Conservation (phyloP, 2,329 filamentous ascomycete genomes). For the Fusarium drepaniforme region DNA sequence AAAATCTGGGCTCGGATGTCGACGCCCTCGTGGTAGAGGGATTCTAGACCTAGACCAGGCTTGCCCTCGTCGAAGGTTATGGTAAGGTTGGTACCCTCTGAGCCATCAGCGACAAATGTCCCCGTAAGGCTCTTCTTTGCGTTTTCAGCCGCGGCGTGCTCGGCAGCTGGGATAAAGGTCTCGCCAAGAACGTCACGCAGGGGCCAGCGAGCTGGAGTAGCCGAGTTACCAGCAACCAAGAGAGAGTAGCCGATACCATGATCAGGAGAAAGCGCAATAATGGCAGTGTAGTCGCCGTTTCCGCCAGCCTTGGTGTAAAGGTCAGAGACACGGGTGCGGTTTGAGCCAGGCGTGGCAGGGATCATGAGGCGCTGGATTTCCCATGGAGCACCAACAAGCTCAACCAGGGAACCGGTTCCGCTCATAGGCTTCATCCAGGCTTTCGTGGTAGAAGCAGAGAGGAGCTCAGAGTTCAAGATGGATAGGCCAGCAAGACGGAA, state of each 20-base stretch:
- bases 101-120: conserved; percentile 19
- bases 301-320: conserved; percentile 33
- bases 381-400: conserved; percentile 37
- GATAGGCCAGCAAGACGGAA: conserved; percentile 31
- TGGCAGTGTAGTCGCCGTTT: conserved; percentile 18
- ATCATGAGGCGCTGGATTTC: conserved; percentile 35
- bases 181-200: conserved; percentile 32
- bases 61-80: conserved; percentile 25
- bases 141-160: conserved; percentile 34
- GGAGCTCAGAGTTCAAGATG: conserved; percentile 35
- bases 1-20: background rate
- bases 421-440: conserved; percentile 40
- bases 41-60: conserved; percentile 20
- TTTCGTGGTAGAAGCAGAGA: conserved; percentile 5
- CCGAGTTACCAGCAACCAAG: conserved; percentile 39
- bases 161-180: conserved; percentile 34
- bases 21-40: conserved; percentile 8
- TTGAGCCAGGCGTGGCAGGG: conserved; percentile 38
- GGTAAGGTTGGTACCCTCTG: conserved; percentile 29
- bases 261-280: conserved; percentile 26
- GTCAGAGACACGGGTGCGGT: conserved; percentile 32
- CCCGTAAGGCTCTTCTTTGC: conserved; percentile 31
- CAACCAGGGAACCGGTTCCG: conserved; percentile 29
- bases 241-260: conserved; percentile 42
- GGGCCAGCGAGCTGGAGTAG: conserved; percentile 26